These are phyloP conservation scores for Aspergillus tamarii DNA, from an alignment of 2,329 filamentous ascomycete species.

Conservation along the genomic window DNA sequence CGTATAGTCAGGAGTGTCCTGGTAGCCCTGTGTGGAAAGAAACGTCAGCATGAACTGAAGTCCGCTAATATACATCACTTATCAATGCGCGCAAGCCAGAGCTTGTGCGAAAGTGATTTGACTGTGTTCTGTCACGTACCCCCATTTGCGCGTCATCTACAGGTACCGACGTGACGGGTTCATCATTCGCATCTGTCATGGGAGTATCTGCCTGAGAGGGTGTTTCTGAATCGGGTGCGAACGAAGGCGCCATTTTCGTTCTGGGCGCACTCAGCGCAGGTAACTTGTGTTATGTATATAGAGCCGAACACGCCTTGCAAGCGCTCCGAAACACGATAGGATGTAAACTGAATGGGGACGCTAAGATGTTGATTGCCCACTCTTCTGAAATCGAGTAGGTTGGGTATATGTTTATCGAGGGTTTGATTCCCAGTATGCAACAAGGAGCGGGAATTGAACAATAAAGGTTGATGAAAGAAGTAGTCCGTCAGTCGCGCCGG, in stretches of 20 bases:
- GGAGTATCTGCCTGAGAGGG: constrained; percentile 51
- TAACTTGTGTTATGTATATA: constrained; percentile 6
- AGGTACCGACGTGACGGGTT: constrained; percentile 38
- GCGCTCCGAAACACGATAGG: constrained; percentile 1
- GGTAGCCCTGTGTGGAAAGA: constrained; percentile 44
- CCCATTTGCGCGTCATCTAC: constrained; percentile 43
- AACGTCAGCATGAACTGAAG: constrained; percentile 16
- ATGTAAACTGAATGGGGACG: background rate
- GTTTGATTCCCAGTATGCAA: constrained; percentile 2
- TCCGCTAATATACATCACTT: constrained; percentile 1
- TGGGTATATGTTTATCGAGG: background rate
- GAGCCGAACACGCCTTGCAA: constrained; percentile 4
- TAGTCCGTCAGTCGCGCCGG: constrained; percentile 33
- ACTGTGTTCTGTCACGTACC: constrained; percentile 34
- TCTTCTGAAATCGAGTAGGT: background rate
- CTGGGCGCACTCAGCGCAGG: constrained; percentile 32
- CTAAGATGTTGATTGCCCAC: background rate
- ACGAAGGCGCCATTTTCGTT: constrained; percentile 45
- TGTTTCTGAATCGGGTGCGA: constrained; percentile 41
- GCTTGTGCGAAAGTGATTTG: background rate
- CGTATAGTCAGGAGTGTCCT: constrained; percentile 67
- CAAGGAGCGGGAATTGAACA: constrained; percentile 8
- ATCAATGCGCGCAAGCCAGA: background rate
- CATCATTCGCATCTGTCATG: constrained; percentile 49
- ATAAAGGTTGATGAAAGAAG: constrained; percentile 19